Conservation (phyloP, 1,139 yeast genomes). For the Yamadazyma diddensiae region DNA sequence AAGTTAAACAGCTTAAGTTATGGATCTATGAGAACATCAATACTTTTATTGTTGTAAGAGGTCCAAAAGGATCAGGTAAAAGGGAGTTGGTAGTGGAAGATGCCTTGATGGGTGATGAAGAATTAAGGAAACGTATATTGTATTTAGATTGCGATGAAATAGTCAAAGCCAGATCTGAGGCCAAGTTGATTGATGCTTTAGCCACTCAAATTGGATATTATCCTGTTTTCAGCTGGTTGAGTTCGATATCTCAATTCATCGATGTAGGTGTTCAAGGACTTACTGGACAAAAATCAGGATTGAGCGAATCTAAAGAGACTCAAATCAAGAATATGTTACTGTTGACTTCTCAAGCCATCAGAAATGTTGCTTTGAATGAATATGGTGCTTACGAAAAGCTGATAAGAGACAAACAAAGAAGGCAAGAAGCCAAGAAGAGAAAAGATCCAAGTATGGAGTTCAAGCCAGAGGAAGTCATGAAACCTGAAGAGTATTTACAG, state of each 20-base stretch:
- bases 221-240: slow-evolving; percentile 93
- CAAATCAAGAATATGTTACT: slow-evolving; percentile 81
- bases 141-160: slow-evolving; percentile 77
- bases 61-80: slow-evolving; percentile 95
- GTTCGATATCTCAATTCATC: slow-evolving; percentile 70
- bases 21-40: slow-evolving; percentile 82
- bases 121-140: slow-evolving; percentile 53
- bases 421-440: slow-evolving; percentile 13
- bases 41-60: slow-evolving; percentile 83
- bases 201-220: slow-evolving; percentile 83
- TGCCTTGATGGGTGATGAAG: slow-evolving; percentile 49
- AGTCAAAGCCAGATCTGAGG: slow-evolving; percentile 70
- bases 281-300: slow-evolving; percentile 92
- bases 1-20: slow-evolving; percentile 63
- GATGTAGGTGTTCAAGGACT: slow-evolving; percentile 87
- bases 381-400: slow-evolving; percentile 31
- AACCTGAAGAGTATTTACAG: slow-evolving; percentile 80
- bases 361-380: slow-evolving; percentile 56
- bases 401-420: slow-evolving; percentile 14
- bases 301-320: slow-evolving; percentile 79
- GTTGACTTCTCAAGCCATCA: slow-evolving; percentile 68
- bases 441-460: slow-evolving; percentile 12
- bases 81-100: slow-evolving; percentile 73
- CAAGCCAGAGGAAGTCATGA: slow-evolving; percentile 30
- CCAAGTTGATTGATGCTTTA: slow-evolving; percentile 60